These are phyloP conservation scores for Saccharomyces hybrid DNA, from an alignment of 1,139 yeast genomes.

Conservation along the genomic window DNA sequence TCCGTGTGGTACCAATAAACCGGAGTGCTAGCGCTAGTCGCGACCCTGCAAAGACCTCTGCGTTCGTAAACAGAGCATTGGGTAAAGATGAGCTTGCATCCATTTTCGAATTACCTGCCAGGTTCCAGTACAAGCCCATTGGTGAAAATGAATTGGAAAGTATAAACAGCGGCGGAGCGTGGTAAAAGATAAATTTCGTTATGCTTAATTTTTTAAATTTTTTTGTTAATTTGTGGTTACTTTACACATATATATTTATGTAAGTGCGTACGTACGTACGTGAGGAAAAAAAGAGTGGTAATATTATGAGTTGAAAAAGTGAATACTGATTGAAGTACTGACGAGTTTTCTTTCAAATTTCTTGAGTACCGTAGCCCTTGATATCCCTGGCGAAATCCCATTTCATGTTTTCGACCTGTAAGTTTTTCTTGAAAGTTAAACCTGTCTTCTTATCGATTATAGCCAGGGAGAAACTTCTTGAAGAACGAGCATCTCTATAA, in stretches of 20 bases:
- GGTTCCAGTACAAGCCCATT: constrained; percentile 60
- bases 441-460: constrained; percentile 59
- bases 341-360: constrained; percentile 25
- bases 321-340: neutral
- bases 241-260: neutral
- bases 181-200: neutral
- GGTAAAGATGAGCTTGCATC: constrained; percentile 37
- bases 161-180: constrained; percentile 72
- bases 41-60: constrained; percentile 38
- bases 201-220: neutral
- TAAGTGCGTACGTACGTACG: neutral
- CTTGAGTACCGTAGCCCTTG: constrained; percentile 79
- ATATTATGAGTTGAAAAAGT: neutral
- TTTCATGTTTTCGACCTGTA: constrained; percentile 62
- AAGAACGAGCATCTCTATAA: constrained; percentile 93
- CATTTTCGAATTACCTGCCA: constrained; percentile 57
- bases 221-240: neutral
- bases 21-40: constrained; percentile 11
- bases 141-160: constrained; percentile 65
- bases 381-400: constrained; percentile 92
- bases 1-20: constrained; percentile 33
- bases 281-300: neutral
- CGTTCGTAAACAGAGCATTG: constrained; percentile 31
- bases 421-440: constrained; percentile 57
- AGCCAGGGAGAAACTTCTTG: constrained; percentile 78